These are phyloP conservation scores for Trichoderma endophyticum DNA, from an alignment of 2,329 filamentous ascomycete species.

Conservation along the genomic window DNA sequence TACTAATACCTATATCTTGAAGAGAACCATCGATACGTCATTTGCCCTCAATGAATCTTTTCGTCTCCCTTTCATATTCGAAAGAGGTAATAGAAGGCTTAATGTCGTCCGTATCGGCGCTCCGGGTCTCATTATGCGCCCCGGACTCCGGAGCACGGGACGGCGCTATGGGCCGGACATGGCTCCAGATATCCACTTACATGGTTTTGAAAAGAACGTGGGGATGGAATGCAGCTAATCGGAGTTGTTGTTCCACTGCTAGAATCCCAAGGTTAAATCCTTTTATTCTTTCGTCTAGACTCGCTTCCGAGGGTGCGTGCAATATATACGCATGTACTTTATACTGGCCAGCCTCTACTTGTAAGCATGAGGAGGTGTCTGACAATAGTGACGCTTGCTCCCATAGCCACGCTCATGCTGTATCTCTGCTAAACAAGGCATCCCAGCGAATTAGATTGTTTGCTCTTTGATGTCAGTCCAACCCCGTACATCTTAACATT, in stretches of 20 bases:
- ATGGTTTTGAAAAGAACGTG: not conserved
- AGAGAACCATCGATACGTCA: not conserved
- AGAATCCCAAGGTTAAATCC: too few relatives aligned
- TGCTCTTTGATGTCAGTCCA: not conserved
- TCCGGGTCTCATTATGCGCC: not conserved
- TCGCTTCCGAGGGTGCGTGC: accelerated
- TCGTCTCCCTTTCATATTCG: not conserved
- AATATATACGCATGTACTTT: not conserved
- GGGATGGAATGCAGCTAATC: not conserved
- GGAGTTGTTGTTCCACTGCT: not conserved
- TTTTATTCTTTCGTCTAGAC: not conserved
- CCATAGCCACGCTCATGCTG: not conserved
- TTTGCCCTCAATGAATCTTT: too few relatives aligned
- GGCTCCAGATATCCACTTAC: not conserved
- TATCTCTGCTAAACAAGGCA: not conserved
- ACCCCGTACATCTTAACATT: not conserved
- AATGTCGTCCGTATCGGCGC: not conserved
- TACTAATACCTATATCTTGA: not conserved
- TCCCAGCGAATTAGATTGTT: not conserved
- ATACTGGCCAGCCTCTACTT: not conserved
- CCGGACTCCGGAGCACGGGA: not conserved
- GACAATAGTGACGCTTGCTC: not conserved
- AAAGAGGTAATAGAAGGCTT: not conserved
- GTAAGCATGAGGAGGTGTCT: not conserved
- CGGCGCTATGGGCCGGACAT: not conserved